Conservation (phyloP, 495 filamentous ascomycete genomes). For the Podospora didyma region DNA sequence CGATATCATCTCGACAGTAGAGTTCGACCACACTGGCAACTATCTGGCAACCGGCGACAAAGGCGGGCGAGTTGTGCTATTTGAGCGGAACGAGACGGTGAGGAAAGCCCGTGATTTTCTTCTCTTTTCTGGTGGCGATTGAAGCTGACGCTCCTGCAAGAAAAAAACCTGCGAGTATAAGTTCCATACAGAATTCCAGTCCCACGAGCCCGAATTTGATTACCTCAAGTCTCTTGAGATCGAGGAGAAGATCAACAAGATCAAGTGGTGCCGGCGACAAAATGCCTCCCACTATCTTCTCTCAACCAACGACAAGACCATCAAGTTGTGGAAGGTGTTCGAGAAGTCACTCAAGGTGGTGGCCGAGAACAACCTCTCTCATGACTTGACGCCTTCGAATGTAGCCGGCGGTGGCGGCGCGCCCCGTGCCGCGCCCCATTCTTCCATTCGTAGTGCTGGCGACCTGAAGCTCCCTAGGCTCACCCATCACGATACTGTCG, state of each 20-base stretch:
- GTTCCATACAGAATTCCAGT: slow-evolving; percentile 99
- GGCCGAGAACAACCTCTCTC: slow-evolving; percentile 96
- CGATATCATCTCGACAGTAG: slow-evolving; percentile 98
- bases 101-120: slow-evolving; percentile 25
- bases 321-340: slow-evolving; percentile 99
- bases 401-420: slow-evolving; percentile 70
- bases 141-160: slow-evolving; percentile 43
- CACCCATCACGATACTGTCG: slow-evolving; percentile 97
- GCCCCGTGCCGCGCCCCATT: slow-evolving; percentile 60
- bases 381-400: slow-evolving; percentile 82
- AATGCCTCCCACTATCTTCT: slow-evolving; percentile 98
- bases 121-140: not conserved
- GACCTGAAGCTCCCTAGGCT: slow-evolving; percentile 89
- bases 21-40: slow-evolving; percentile 98
- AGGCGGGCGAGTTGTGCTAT: slow-evolving; percentile 91
- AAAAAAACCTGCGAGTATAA: slow-evolving; percentile 99
- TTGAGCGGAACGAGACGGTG: slow-evolving; percentile 97
- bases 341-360: slow-evolving; percentile 99
- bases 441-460: slow-evolving; percentile 73
- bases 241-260: slow-evolving; percentile 99
- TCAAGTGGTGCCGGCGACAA: slow-evolving; percentile 98
- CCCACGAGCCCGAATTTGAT: slow-evolving; percentile 98
- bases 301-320: slow-evolving; percentile 99
- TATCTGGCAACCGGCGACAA: slow-evolving; percentile 98
- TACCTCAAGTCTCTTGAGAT: slow-evolving; percentile 99